Base-by-base conservation (phyloP, 2,329 filamentous ascomycete species). In the Sphaceloma murrayae region DNA sequence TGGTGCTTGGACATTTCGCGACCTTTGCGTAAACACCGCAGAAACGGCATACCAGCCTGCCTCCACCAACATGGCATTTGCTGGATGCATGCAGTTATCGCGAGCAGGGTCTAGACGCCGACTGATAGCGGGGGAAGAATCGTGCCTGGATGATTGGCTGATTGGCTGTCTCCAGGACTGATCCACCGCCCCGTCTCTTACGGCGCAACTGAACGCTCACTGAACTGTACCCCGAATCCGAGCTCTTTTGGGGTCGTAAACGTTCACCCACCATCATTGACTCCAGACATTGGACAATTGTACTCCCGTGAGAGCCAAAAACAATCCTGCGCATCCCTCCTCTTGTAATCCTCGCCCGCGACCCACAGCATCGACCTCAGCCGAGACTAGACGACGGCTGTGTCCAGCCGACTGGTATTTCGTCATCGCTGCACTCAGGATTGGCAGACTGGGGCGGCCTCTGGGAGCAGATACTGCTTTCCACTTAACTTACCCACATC, bases 131-230 rank as follows among this genome's bases (percentile, higher is more conserved):
- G 36, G 27, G 14, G 21, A 24, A 21, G 18, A 40, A 40, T 40
- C 46, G 46, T 47, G 46, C 24, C 13, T 14, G 33, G 22, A 44
- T 44, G 26, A 47, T 47, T 47, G 46, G 46, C 16, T 43, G 39
- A n/a, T n/a, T n/a, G n/a, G n/a, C n/a, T n/a, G n/a, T n/a, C n/a
- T 43, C 27, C 33, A 24, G 31, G 39, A n/a, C 22, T 26, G 39
- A 31, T 26, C 27, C 17, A 29, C 30, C 39, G 17, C 39, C 19
- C 26, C 27, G 39, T 32, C 39, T 19, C 39, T n/a, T n/a, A n/a
- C n/a, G n/a, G n/a, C n/a, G n/a, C n/a, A n/a, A n/a, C n/a, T n/a
- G 7, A 11, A 43, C 26, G n/a, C 39, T 21, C 21, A n/a, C n/a
- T n/a, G n/a, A n/a, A n/a, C 22, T 17, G 4, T 29, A 11, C n/a